Evolutionary conservation across 768 basidiomycete genomes (phyloP).

Genomic region (Naganishia randhawae): DNA sequence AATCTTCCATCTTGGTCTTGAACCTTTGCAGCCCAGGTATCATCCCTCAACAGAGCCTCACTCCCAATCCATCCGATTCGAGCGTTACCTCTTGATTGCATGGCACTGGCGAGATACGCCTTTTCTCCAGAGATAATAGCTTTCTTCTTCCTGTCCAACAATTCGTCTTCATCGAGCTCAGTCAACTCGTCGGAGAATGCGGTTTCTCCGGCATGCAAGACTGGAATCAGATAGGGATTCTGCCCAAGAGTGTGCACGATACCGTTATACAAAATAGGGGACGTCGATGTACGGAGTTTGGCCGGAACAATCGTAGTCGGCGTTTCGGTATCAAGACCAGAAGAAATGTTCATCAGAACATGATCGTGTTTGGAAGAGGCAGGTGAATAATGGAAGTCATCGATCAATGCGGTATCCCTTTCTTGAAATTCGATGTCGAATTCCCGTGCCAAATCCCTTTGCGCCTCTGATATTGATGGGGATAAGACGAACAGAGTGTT

Average conservation of each 20-base stretch:
- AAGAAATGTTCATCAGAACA: constrained; percentile 68
- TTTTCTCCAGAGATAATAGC: constrained; percentile 70
- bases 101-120: constrained; percentile 75
- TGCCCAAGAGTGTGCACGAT: constrained; percentile 38
- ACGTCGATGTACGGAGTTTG: constrained; percentile 29
- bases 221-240: constrained; percentile 70
- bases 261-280: constrained; percentile 34
- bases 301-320: constrained; percentile 32
- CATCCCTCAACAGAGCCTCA: constrained; percentile 72
- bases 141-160: constrained; percentile 58
- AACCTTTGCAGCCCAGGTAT: constrained; percentile 63
- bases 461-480: constrained; percentile 57
- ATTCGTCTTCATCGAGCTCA: constrained; percentile 60
- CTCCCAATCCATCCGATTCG: constrained; percentile 79
- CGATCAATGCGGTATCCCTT: constrained; percentile 74
- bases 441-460: constrained; percentile 78
- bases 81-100: constrained; percentile 76
- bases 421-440: constrained; percentile 87
- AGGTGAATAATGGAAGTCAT: constrained; percentile 76
- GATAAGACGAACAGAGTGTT: constrained; percentile 83
- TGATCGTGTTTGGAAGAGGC: constrained; percentile 58
- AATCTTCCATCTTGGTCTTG: constrained; percentile 42
- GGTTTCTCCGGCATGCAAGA: constrained; percentile 66
- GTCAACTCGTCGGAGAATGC: constrained; percentile 51
- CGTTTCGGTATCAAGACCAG: constrained; percentile 61